phyloP scores from a whole-genome alignment of 495 filamentous ascomycete species.

The Penicillium dipodomyicola region DNA sequence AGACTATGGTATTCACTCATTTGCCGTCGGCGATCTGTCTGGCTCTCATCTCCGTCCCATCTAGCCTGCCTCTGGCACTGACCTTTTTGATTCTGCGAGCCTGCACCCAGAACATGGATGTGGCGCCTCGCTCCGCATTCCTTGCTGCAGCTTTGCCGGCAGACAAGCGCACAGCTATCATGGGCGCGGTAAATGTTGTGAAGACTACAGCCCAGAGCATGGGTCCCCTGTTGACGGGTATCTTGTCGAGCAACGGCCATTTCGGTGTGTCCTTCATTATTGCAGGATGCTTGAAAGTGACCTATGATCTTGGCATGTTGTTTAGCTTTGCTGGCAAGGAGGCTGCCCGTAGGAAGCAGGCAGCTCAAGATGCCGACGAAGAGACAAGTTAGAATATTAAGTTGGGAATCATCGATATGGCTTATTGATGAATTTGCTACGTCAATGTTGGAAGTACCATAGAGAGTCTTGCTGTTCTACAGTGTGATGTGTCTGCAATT shows the following conservation, averaged over 20 bases:
- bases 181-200: constrained; percentile 68
- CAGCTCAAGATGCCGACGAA: not conserved
- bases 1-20: constrained; percentile 87
- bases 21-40: constrained; percentile 73
- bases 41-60: constrained; percentile 62
- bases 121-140: constrained; percentile 77
- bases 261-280: constrained; percentile 73
- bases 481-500: too few species aligned
- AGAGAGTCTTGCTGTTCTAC: not conserved
- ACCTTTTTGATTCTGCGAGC: constrained; percentile 68
- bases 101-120: constrained; percentile 74
- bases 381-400: not conserved
- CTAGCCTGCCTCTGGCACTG: constrained; percentile 52
- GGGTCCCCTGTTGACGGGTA: constrained; percentile 67
- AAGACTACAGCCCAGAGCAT: constrained; percentile 61
- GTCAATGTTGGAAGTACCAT: not conserved
- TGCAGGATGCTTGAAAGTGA: constrained; percentile 65
- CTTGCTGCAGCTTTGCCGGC: constrained; percentile 68
- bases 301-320: constrained; percentile 73
- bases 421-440: not conserved
- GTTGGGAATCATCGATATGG: not conserved
- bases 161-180: constrained; percentile 73
- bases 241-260: constrained; percentile 57
- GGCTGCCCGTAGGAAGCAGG: constrained; percentile 21
- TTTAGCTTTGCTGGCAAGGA: constrained; percentile 58